Conservation (phyloP, 495 filamentous ascomycete species). For the Melanomma pulvis-pyrius region DNA sequence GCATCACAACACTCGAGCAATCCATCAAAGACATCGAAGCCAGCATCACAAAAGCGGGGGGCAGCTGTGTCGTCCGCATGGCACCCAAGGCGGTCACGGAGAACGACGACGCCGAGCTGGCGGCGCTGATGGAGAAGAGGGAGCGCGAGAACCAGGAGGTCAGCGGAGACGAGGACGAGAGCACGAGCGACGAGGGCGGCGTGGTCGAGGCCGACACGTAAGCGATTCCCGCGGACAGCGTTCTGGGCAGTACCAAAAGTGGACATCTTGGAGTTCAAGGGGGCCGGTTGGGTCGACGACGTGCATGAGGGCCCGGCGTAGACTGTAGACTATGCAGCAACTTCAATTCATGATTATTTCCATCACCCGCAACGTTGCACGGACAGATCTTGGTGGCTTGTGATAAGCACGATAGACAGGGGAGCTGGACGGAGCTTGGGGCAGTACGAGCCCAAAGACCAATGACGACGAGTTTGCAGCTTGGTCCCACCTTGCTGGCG, state of each 20-base stretch:
- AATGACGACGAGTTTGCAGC: neutral
- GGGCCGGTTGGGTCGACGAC: neutral
- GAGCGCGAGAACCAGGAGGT: slow-evolving; percentile 97
- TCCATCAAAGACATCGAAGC: slow-evolving; percentile 81
- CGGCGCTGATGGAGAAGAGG: slow-evolving; percentile 98
- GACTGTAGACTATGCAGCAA: neutral
- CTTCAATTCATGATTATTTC: neutral
- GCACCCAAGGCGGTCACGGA: slow-evolving; percentile 98
- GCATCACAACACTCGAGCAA: slow-evolving; percentile 79
- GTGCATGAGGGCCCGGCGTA: neutral
- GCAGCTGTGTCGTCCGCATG: slow-evolving; percentile 88
- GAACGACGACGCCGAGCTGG: slow-evolving; percentile 93
- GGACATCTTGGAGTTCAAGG: neutral
- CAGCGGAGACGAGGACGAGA: slow-evolving; percentile 91
- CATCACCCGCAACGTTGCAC: neutral
- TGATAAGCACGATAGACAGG: neutral
- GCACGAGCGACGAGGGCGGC: slow-evolving; percentile 81
- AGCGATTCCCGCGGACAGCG: neutral
- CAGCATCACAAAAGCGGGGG: slow-evolving; percentile 73
- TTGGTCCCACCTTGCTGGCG: too few species aligned
- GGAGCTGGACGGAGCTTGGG: slow-evolving; percentile 1
- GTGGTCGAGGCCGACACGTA: slow-evolving; percentile 42
- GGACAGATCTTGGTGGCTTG: neutral
- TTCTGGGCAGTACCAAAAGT: neutral
- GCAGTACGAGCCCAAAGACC: neutral